Evolutionary conservation across 169 alveolate genomes (phyloP).

Genomic region (Eimeria acervulina): DNA sequence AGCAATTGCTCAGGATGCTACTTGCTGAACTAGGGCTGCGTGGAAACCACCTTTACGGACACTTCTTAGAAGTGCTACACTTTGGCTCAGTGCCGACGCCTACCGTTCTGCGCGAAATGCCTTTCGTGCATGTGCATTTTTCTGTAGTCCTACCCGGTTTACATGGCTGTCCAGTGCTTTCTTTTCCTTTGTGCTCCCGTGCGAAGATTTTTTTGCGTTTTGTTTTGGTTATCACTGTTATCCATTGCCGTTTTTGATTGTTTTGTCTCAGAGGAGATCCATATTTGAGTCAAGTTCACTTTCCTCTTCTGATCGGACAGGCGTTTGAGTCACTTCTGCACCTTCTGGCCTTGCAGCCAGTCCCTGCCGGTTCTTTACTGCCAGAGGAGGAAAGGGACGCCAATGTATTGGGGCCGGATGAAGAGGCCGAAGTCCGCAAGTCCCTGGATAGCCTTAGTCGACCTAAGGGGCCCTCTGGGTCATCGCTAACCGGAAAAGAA

Average conservation of each 20-base stretch:
- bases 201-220: background rate
- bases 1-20: background rate
- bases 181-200: background rate
- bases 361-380: background rate
- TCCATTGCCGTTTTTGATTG: background rate
- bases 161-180: background rate
- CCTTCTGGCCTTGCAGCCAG: slow-evolving; percentile 33
- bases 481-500: background rate
- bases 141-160: background rate
- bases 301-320: slow-evolving; percentile 28
- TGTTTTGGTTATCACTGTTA: background rate
- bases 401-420: background rate
- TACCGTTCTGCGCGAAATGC: background rate
- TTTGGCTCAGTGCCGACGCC: background rate
- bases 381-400: background rate
- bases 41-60: background rate
- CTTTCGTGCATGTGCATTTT: background rate
- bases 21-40: background rate
- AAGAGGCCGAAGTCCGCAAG: slow-evolving; percentile 12
- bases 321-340: slow-evolving; percentile 52
- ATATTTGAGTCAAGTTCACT: slow-evolving; percentile 51
- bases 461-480: background rate
- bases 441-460: background rate
- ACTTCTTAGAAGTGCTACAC: background rate
- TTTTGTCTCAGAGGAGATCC: slow-evolving; percentile 46